Conservation (phyloP, 768 basidiomycete genomes). For the Boletellus emodensis region DNA sequence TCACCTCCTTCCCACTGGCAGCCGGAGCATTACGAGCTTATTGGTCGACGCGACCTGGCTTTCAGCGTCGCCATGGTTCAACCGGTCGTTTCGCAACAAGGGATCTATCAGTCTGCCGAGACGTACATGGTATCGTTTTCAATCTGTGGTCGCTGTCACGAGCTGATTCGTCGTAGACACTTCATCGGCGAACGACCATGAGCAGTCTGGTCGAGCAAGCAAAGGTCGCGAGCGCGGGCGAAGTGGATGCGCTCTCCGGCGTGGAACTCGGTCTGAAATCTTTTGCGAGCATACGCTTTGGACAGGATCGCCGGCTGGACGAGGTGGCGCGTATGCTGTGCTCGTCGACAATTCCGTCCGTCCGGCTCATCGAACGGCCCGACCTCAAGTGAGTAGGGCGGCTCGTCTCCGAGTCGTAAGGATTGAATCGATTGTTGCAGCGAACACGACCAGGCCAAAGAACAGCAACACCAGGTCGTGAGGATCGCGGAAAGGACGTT, state of each 20-base stretch:
- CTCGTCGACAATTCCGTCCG: slow-evolving; percentile 64
- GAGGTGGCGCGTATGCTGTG: slow-evolving; percentile 91
- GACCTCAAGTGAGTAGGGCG: slow-evolving; percentile 56
- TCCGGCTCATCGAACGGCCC: slow-evolving; percentile 64
- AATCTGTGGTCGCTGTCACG: not conserved
- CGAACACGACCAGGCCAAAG: slow-evolving; percentile 83
- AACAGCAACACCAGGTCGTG: slow-evolving; percentile 77
- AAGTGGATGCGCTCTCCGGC: slow-evolving; percentile 58
- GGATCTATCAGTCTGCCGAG: slow-evolving; percentile 29
- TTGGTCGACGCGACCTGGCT: slow-evolving; percentile 31
- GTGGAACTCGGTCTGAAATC: slow-evolving; percentile 70
- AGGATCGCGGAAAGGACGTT: slow-evolving; percentile 84
- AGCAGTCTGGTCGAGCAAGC: slow-evolving; percentile 49
- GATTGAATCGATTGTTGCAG: slow-evolving; percentile 36
- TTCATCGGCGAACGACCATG: slow-evolving; percentile 47
- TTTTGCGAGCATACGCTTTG: slow-evolving; percentile 82
- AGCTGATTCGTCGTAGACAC: slow-evolving; percentile 41
- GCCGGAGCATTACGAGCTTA: slow-evolving; percentile 32
- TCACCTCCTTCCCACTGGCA: slow-evolving; percentile 76
- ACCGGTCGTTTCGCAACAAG: slow-evolving; percentile 27
- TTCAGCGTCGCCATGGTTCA: slow-evolving; percentile 31
- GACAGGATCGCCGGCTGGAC: slow-evolving; percentile 82
- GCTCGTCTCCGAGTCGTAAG: not conserved
- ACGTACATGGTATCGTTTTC: slow-evolving; percentile 27
- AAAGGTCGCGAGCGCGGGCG: slow-evolving; percentile 47